Evolutionary conservation across 139 green algal genomes (phyloP), one percentile per base, ranked within the genome.

Genomic region (Chlorella sp.): DNA sequence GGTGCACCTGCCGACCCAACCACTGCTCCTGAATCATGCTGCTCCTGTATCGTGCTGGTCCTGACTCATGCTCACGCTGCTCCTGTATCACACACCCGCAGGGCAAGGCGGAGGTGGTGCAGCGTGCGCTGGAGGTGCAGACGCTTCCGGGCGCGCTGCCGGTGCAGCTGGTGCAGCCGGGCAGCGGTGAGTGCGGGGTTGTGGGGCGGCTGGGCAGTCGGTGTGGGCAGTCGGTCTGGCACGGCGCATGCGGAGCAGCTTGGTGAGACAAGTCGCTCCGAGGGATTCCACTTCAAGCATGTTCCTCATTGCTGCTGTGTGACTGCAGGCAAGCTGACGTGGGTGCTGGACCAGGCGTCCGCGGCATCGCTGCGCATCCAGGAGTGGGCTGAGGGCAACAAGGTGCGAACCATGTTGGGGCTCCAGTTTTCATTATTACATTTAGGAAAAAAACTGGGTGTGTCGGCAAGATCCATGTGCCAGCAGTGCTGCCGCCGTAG

Each of bases 101-200:
- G 48, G 86, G 86, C 82, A 98, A 98, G 91, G 89, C 92, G 0
- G 95, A 98, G 88, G 92, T 97, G 80, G 94, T 97, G 88, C 95
- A 98, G 90, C 90, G 96, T 30, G 84, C 86, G 76, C 88, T 98
- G 56, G 96, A 98, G 92, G 91, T 96, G 82, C 94, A 98, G 92
- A 86, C 92, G 9, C 89, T 98, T 58, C 96, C 96, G 11, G 96
- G 96, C 2, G 90, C 96, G 8, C 84, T 98, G 84, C 96, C 96
- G 7, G 96, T 93, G 22, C 96, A 98, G 90, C 84, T 98, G 84
- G 94, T 98, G 84, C 87, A 91, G 32, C 95, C 96, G 1, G 44
- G 40, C 26, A 87, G 90, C 41, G 86, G 80, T 44, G 76, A 93
- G 60, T 80, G 73, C 51, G 95, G n/a, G n/a, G n/a, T n/a, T n/a